phyloP scores from a whole-genome alignment of 495 filamentous ascomycete genomes.

The Trichoderma gamsii region DNA sequence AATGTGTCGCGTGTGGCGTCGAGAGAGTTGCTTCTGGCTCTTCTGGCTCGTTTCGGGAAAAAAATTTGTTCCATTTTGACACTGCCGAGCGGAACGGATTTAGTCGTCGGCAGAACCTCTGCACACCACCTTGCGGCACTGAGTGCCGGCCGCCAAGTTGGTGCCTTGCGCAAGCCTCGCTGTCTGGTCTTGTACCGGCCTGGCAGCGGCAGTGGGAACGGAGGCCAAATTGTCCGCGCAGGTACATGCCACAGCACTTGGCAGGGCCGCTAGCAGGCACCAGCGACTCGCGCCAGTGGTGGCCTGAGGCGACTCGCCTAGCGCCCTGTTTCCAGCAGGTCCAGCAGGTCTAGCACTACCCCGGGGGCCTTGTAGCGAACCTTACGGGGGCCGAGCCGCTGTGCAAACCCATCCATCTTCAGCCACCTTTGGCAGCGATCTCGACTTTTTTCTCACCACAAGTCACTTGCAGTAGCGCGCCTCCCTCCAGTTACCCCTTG shows the following conservation, averaged over 20 bases:
- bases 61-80: not conserved
- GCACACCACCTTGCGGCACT: slow-evolving; percentile 9
- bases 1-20: too few species aligned
- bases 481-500: not conserved
- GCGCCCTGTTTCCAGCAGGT: slow-evolving; percentile 9
- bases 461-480: not conserved
- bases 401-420: not conserved
- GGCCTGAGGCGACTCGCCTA: slow-evolving; percentile 5
- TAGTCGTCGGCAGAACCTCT: not conserved
- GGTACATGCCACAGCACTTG: not conserved
- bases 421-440: not conserved
- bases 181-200: not conserved
- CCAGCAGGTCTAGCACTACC: not conserved
- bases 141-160: slow-evolving; percentile 3
- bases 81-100: too few species aligned
- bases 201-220: too few species aligned
- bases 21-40: too few species aligned
- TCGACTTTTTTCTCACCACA: not conserved
- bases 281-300: too few species aligned
- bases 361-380: slow-evolving; percentile 3
- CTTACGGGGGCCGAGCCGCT: slow-evolving; percentile 12
- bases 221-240: too few species aligned
- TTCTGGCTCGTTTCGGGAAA: not conserved
- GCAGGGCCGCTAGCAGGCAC: not conserved
- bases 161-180: slow-evolving; percentile 9